phyloP scores from a whole-genome alignment of 805 yeast genomes.

The Candida boleticola region DNA sequence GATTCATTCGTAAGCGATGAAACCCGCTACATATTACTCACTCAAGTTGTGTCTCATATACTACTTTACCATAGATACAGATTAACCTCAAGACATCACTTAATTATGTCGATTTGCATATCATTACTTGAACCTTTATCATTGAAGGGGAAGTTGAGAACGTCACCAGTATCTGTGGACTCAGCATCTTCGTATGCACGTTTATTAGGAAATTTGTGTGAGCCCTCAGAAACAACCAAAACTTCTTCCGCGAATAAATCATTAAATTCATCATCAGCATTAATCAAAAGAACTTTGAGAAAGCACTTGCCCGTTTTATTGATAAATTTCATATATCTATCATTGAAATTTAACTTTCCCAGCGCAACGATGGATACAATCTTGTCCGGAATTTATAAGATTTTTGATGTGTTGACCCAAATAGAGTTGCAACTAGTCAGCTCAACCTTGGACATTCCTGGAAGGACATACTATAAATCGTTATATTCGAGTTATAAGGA shows the following conservation, averaged over 20 bases:
- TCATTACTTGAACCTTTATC: conserved; percentile 49
- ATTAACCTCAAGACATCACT: conserved; percentile 69
- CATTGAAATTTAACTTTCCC: conserved; percentile 50
- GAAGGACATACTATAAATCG: conserved; percentile 63
- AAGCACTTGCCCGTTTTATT: conserved; percentile 60
- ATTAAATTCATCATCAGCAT: conserved; percentile 53
- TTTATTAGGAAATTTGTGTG: conserved; percentile 66
- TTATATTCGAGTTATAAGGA: conserved; percentile 72
- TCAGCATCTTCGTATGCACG: conserved; percentile 55
- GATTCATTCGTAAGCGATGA: conserved; percentile 7
- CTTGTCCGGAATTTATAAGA: conserved; percentile 53
- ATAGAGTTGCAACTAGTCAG: conserved; percentile 63
- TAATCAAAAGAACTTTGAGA: conserved; percentile 60
- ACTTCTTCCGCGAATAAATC: conserved; percentile 15
- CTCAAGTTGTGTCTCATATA: conserved; percentile 56
- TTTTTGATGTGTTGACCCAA: conserved; percentile 68
- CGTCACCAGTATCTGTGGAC: conserved; percentile 15
- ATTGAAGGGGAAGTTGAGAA: conserved; percentile 16
- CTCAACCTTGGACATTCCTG: conserved; percentile 63
- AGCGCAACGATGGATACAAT: conserved; percentile 47
- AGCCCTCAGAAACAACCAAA: conserved; percentile 50
- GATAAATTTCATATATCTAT: conserved; percentile 53
- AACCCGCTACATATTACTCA: conserved; percentile 34
- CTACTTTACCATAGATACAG: conserved; percentile 68
- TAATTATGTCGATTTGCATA: conserved; percentile 50